Percentiles rank a stretch among this genome's conserved stretches.
Evolutionary conservation across 768 basidiomycete species (phyloP).

Genomic region (Lepiota subincarnata): DNA sequence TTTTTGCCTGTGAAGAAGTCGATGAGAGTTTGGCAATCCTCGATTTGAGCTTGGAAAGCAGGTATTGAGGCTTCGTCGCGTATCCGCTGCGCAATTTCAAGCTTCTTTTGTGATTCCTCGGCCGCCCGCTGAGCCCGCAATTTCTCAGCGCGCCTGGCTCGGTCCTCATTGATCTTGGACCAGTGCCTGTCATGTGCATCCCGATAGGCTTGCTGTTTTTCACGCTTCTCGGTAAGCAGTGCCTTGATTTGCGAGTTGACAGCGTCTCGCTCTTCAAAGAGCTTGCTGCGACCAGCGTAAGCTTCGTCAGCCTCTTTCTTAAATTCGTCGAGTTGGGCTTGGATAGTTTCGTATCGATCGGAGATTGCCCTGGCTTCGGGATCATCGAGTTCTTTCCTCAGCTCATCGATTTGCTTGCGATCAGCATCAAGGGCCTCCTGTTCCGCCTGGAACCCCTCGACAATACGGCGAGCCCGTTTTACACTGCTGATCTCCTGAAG

Average conservation of each 20-base stretch:
- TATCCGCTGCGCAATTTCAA: conserved; percentile 73
- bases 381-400: conserved; percentile 83
- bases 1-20: conserved; percentile 75
- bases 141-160: conserved; percentile 75
- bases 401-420: conserved; percentile 66
- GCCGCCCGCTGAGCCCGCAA: conserved; percentile 70
- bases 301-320: conserved; percentile 85
- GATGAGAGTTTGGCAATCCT: conserved; percentile 93
- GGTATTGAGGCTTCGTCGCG: conserved; percentile 89
- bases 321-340: conserved; percentile 79
- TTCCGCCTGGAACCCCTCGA: conserved; percentile 78
- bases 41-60: conserved; percentile 89
- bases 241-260: conserved; percentile 66
- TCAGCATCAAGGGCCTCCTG: conserved; percentile 82
- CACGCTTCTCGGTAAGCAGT: conserved; percentile 75
- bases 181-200: conserved; percentile 83
- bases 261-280: conserved; percentile 82
- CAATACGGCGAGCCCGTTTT: conserved; percentile 65
- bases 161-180: conserved; percentile 84
- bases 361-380: conserved; percentile 80
- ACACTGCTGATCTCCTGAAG: conserved; percentile 80
- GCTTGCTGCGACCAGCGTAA: conserved; percentile 72
- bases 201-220: conserved; percentile 63
- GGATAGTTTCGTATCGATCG: conserved; percentile 78
- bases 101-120: conserved; percentile 74